phyloP scores from a whole-genome alignment of 208 protist species.

The Tritrichomonas musculus region DNA sequence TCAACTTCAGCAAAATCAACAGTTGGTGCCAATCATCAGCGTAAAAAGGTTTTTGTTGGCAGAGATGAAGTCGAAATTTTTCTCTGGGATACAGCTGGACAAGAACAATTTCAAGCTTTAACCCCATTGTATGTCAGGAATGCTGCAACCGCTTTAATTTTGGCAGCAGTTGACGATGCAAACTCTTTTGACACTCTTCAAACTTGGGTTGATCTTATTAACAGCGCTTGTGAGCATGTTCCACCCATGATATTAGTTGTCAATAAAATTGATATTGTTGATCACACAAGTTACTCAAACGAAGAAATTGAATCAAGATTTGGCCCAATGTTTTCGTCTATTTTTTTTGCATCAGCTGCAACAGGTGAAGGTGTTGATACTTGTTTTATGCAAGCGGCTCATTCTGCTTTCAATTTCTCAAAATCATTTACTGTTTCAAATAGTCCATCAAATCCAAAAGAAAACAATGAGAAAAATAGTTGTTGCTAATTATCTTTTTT shows the following conservation, averaged over 20 bases:
- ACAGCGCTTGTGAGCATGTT: background rate
- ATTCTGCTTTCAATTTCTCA: background rate
- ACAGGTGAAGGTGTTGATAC: background rate
- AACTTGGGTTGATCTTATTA: background rate
- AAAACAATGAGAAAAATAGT: background rate
- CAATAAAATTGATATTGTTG: background rate
- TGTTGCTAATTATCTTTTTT: background rate
- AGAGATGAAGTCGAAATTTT: background rate
- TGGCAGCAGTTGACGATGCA: background rate
- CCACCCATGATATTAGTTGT: background rate
- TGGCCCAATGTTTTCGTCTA: background rate
- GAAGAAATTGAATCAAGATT: background rate
- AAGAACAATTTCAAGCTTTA: background rate
- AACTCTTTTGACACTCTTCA: background rate
- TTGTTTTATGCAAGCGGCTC: background rate
- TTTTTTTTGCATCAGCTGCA: background rate
- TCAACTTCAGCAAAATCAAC: background rate
- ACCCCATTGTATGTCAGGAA: background rate
- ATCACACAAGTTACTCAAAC: background rate
- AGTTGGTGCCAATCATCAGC: conserved; percentile 20
- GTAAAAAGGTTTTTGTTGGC: background rate
- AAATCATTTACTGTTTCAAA: background rate
- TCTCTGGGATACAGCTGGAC: background rate
- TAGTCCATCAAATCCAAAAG: background rate
- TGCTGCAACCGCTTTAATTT: background rate